Evolutionary conservation across 768 basidiomycete species (phyloP), one percentile per base, ranked within the genome.

Genomic region (Termitomyces sp.): DNA sequence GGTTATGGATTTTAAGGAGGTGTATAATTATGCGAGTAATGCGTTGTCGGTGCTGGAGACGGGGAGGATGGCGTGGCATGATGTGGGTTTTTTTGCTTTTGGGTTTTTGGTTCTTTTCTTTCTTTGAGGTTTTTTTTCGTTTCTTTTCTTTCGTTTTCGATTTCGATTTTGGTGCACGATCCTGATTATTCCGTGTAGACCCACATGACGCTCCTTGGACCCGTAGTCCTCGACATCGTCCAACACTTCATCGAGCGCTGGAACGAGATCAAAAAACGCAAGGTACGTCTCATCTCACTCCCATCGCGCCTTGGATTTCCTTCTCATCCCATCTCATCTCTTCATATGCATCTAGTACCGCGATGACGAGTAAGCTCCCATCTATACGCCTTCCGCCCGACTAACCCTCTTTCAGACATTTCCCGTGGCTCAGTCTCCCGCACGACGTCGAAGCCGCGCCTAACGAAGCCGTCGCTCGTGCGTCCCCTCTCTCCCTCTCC

Each of bases 231-330:
- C 59, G 97, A 99, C 69, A 84, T 98, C 20, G 84, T 52, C 4
- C 95, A 97, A 73, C 95, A 98, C 77, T 99, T 96, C 63, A 78
- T 90, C 12, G 96, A 98, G 73, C 81, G 93, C n/a, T 94, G 92
- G 92, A 94, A 95, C 68, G 91, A 93, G 68, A 76, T 96, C 64
- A 94, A 94, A 81, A 88, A 85, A 68, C 84, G 91, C 68, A 95
- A 82, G 75, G 89, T 87, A 67, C 48, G 73, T 40, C 16, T 42
- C 28, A 24, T 36, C 28, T 28, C 28, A 28, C n/a, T n/a, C 16
- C 36, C 3, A n/a, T 40, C 8, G 15, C 12, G 15, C n/a, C n/a
- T n/a, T 22, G 13, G 46, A 53, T 57, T 55, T 33, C 32, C 48
- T n/a, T 5, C 20, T 16, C 16, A 36, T 35, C 28, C 4, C 28